Evolutionary conservation across 495 filamentous ascomycete genomes (phyloP), one percentile per base, ranked within the genome.

Genomic region (Collariella sp.): DNA sequence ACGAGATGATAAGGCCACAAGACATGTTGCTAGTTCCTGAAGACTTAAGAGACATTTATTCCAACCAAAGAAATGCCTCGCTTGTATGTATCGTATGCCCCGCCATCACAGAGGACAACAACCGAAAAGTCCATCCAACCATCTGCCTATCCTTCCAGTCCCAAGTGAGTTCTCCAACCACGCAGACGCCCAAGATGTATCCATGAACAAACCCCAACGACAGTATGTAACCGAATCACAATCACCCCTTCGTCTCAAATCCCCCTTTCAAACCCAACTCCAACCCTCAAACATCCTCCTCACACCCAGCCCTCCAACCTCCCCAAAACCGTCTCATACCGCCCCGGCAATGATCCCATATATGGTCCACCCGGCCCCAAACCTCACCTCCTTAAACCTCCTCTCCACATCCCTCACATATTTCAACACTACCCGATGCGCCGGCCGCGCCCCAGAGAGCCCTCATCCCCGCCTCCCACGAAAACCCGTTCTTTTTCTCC

Each of bases 291-390:
- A 15, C 16, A 39, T 20, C 23, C 20, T 48, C 46, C 38, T 15
- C 7, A 49, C 18, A 31, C 48, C 36, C 10, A 76, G 64, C 2
- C 72, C 24, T 56, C 65, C 42, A 77, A 62, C 49, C 66, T 66
- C 29, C 73, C 65, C 46, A 77, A 53, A 16, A 70, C 66, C 45
- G 71, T 77, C 70, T 90, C 86, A 67, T 90, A 90, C 53, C 81
- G 70, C 29, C 77, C 83, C n/a, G 86, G 85, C 58, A 80, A 67
- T 90, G 86, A 67, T 90, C 85, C 49, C 78, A 74, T 69, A 90
- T 9, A 5, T 5, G 9, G 9, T 31, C 26, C 26, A 87, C 31
- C 83, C 80, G 33, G 78, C 79, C 11, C 79, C 83, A 68, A 90
- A 88, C 44, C 75, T 72, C 51, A 89, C 70, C 65, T 89, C 85